Conservation (phyloP, 2,329 filamentous ascomycete genomes). For the Colletotrichum gloeosporioides region DNA sequence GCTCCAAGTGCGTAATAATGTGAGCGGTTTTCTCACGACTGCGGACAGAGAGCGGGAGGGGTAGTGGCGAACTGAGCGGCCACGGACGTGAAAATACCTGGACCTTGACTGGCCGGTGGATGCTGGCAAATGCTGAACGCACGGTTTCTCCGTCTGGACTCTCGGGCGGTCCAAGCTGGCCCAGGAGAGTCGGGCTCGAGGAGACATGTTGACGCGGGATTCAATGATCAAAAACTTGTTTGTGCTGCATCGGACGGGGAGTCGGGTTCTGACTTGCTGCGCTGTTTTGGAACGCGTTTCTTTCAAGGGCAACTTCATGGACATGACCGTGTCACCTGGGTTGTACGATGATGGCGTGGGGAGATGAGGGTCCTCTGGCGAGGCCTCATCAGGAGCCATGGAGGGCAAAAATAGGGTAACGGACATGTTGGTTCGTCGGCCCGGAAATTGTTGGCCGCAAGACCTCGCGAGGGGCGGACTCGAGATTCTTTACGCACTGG, state of each 20-base stretch:
- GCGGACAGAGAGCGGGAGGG: neutral
- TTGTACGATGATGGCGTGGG: neutral
- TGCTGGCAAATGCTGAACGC: conserved; percentile 16
- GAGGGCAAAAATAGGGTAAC: neutral
- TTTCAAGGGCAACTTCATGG: conserved; percentile 19
- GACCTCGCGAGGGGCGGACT: conserved; percentile 21
- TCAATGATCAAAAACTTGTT: conserved; percentile 26
- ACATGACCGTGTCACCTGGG: neutral
- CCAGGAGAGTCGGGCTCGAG: conserved; percentile 5
- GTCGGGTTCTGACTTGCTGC: conserved; percentile 40
- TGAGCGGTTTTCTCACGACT: conserved; percentile 47
- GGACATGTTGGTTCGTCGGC: neutral
- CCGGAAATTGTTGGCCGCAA: conserved; percentile 12
- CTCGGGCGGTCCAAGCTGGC: conserved; percentile 14
- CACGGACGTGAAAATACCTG: conserved; percentile 7
- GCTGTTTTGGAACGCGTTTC: conserved; percentile 13
- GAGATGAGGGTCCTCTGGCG: neutral
- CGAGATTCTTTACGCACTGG: conserved; percentile 22
- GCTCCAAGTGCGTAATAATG: conserved; percentile 88
- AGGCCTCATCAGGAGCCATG: neutral
- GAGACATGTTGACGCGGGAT: conserved; percentile 12
- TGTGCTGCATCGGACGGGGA: conserved; percentile 44
- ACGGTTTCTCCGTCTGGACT: conserved; percentile 11
- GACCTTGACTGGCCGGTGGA: conserved; percentile 7
- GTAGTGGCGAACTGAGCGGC: conserved; percentile 6